Conservation (phyloP, 1,284 basidiomycete species). For the Papiliotrema fonsecae region DNA sequence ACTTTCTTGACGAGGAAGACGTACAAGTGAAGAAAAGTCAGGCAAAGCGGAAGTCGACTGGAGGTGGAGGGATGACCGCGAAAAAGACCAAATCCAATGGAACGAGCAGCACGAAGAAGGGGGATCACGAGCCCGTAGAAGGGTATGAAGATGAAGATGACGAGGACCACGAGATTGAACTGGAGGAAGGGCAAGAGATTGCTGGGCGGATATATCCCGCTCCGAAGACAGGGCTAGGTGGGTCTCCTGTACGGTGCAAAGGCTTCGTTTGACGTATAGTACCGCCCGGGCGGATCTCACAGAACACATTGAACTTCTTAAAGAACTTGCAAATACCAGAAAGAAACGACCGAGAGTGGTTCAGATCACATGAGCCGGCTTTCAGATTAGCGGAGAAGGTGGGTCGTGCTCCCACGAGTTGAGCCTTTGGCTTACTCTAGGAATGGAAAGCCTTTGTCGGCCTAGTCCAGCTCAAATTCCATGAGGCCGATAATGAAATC, state of each 20-base stretch:
- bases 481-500: slow-evolving; percentile 70
- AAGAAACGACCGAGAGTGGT: slow-evolving; percentile 83
- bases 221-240: slow-evolving; percentile 73
- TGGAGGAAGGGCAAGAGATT: slow-evolving; percentile 55
- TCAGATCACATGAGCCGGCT: slow-evolving; percentile 60
- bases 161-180: slow-evolving; percentile 55
- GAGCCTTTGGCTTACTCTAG: slow-evolving; percentile 14
- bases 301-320: slow-evolving; percentile 76
- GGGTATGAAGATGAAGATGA: slow-evolving; percentile 44
- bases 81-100: slow-evolving; percentile 9
- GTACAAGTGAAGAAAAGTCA: slow-evolving; percentile 8
- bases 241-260: slow-evolving; percentile 21
- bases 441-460: slow-evolving; percentile 84
- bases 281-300: slow-evolving; percentile 75
- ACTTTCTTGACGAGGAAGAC: slow-evolving; percentile 20
- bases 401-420: neutral
- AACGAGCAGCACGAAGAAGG: slow-evolving; percentile 15
- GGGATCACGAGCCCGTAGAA: slow-evolving; percentile 15
- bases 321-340: slow-evolving; percentile 63
- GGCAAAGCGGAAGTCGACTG: slow-evolving; percentile 7
- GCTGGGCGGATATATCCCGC: slow-evolving; percentile 54
- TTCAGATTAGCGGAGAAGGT: slow-evolving; percentile 70
- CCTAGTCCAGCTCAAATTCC: slow-evolving; percentile 59
- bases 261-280: slow-evolving; percentile 51
- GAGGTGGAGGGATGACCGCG: slow-evolving; percentile 1